phyloP scores from a whole-genome alignment of 805 yeast species.

The Priceomyces carsonii region DNA sequence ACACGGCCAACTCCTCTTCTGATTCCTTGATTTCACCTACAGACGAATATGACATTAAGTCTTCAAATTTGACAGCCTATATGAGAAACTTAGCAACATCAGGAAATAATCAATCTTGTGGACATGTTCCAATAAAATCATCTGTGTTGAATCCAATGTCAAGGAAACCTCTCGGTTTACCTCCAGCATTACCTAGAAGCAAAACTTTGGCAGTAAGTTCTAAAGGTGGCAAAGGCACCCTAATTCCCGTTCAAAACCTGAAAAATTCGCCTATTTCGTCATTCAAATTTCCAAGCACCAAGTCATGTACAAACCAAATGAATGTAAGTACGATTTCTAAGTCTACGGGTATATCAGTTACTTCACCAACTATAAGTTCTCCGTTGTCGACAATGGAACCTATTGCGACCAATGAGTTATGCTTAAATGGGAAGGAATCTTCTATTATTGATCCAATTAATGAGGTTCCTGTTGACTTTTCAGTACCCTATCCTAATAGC shows the following conservation, averaged over 20 bases:
- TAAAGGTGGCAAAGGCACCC: background rate
- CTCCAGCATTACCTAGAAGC: constrained; percentile 13
- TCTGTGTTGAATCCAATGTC: constrained; percentile 12
- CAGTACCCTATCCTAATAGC: constrained; percentile 19
- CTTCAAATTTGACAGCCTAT: constrained; percentile 6
- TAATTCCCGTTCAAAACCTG: background rate
- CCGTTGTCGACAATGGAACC: constrained; percentile 37
- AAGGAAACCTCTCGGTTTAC: constrained; percentile 14
- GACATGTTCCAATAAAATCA: constrained; percentile 3
- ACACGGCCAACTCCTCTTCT: constrained; percentile 26
- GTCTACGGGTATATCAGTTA: constrained; percentile 8
- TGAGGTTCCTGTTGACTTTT: constrained; percentile 40
- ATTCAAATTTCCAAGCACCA: constrained; percentile 13
- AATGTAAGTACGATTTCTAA: constrained; percentile 1
- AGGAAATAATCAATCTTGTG: background rate
- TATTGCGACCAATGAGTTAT: constrained; percentile 25
- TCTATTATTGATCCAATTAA: constrained; percentile 37
- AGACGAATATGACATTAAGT: constrained; percentile 24
- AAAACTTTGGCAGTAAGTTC: background rate
- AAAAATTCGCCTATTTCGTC: constrained; percentile 7
- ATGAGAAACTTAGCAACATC: constrained; percentile 1
- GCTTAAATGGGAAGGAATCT: constrained; percentile 13
- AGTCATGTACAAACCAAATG: background rate
- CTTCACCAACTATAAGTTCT: constrained; percentile 36
- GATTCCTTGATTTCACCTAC: constrained; percentile 29